These are phyloP conservation scores for Prunus armeniaca DNA, from an alignment of 306 rosid genomes.

Conservation along the genomic window DNA sequence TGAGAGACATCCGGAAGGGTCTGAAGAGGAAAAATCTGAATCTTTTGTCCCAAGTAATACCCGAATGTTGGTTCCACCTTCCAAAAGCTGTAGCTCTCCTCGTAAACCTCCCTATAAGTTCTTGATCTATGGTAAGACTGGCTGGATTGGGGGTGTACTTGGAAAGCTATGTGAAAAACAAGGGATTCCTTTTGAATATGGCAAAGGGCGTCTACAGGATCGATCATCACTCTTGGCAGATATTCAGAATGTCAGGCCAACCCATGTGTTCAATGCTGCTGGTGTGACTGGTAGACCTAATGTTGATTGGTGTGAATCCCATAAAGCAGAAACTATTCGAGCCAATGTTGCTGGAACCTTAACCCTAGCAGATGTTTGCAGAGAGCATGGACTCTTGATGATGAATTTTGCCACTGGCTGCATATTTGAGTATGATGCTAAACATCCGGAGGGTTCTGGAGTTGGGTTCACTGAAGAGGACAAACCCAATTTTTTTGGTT, in stretches of 20 bases:
- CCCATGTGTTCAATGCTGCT: constrained; percentile 82
- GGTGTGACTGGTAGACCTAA: constrained; percentile 91
- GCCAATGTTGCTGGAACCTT: constrained; percentile 79
- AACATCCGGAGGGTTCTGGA: constrained; percentile 85
- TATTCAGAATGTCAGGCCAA: constrained; percentile 66
- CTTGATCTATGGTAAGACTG: constrained; percentile 81
- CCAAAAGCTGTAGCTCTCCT: constrained; percentile 43
- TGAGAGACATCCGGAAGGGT: constrained; percentile 61
- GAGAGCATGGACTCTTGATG: constrained; percentile 78
- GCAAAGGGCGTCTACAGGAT: constrained; percentile 81
- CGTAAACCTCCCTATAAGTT: constrained; percentile 60
- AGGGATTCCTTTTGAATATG: constrained; percentile 74
- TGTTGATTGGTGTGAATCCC: constrained; percentile 89
- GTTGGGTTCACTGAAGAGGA: constrained; percentile 89
- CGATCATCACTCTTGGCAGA: constrained; percentile 70
- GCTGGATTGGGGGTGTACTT: constrained; percentile 84
- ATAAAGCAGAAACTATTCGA: constrained; percentile 71
- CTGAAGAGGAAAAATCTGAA: constrained; percentile 57
- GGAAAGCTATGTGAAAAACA: constrained; percentile 81
- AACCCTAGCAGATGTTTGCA: constrained; percentile 80
- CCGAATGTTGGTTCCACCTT: constrained; percentile 66
- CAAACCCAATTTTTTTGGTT: constrained; percentile 73
- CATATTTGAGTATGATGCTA: constrained; percentile 77
- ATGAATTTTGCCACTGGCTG: constrained; percentile 84
- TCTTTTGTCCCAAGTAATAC: constrained; percentile 51